A percentile compares a stretch with the other conserved stretches of the same genome.
Conservation (phyloP, 1,139 yeast species). For the Geotrichum reessii region DNA sequence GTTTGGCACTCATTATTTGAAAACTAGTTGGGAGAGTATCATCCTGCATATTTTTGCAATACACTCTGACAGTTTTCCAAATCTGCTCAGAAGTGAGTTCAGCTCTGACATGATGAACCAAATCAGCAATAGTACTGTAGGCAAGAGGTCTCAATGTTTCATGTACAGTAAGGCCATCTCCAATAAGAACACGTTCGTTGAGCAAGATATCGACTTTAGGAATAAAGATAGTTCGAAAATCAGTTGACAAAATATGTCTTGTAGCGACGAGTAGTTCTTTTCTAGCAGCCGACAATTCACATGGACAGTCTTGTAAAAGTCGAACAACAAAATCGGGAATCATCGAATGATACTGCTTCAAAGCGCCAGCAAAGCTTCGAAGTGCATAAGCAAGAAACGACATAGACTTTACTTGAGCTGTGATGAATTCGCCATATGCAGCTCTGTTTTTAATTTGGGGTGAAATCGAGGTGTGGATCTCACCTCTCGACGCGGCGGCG, state of each 20-base stretch:
- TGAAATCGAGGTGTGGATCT: slow-evolving; percentile 47
- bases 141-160: slow-evolving; percentile 87
- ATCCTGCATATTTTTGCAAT: slow-evolving; percentile 77
- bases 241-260: slow-evolving; percentile 86
- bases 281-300: slow-evolving; percentile 88
- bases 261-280: slow-evolving; percentile 92
- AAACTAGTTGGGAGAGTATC: slow-evolving; percentile 80
- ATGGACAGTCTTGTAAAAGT: slow-evolving; percentile 89
- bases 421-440: slow-evolving; percentile 80
- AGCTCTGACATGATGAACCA: slow-evolving; percentile 84
- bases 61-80: slow-evolving; percentile 80
- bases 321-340: slow-evolving; percentile 87
- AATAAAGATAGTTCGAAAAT: slow-evolving; percentile 72
- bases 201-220: slow-evolving; percentile 81
- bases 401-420: slow-evolving; percentile 96
- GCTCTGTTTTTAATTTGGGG: slow-evolving; percentile 73
- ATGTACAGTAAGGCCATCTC: slow-evolving; percentile 85
- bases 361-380: slow-evolving; percentile 69
- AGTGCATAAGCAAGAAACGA: slow-evolving; percentile 91
- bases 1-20: slow-evolving; percentile 94
- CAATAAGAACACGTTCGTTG: slow-evolving; percentile 82
- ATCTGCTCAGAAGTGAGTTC: slow-evolving; percentile 80
- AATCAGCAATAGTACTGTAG: slow-evolving; percentile 92
- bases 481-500: slow-evolving; percentile 51
- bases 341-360: slow-evolving; percentile 55